Base-by-base conservation (phyloP, 345 rosid species). In the Salix suchowensis region DNA sequence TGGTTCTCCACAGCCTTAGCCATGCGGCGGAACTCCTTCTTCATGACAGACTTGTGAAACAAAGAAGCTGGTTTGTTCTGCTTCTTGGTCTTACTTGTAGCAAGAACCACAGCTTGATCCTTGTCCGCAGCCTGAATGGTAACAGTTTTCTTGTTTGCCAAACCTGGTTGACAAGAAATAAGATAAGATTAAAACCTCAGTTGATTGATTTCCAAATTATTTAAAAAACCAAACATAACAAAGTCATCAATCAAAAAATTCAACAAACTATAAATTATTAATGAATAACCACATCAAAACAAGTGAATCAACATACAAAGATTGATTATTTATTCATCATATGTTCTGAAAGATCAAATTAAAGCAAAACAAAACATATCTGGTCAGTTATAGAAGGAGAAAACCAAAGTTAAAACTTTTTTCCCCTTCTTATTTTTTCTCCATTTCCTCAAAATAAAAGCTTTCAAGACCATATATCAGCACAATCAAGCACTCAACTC, bases 91-190 rank as follows among this genome's bases (percentile, higher is more conserved):
- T 91, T 95, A 23, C 89, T 79, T 5, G 97, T 93, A 18, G 91
- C 91, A 8, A 95, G 87, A 68, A 91, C 83, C 69, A 93, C 88
- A 48, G 83, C 81, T 71, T 80, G 87, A 19, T 93, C 98, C 82
- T 89, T 86, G 28, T 71, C 90, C 18, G 78, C 96, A 23, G 84
- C 60, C 87, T 88, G 97, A 81, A 95, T 86, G 13, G 90, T 85
- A n/a, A 93, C 92, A 0, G 98, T 91, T 78, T 90, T 91, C 72
- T 80, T 85, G 88, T 93, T 95, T 26, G 98, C 92, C 89, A 95
- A 82, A 26, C 97, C 97, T 93, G 77, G 15, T 67, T 18, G 12
- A 12, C 26, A 42, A 32, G 28, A 15, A 65, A 32, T 0, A 36
- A 77, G 26, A 55, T 1, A 19, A 26, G 5, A 55, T 4, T 24